Evolutionary conservation across 2,329 filamentous ascomycete genomes (phyloP), one percentile per base, ranked within the genome.

Genomic region (Fusarium sp.): DNA sequence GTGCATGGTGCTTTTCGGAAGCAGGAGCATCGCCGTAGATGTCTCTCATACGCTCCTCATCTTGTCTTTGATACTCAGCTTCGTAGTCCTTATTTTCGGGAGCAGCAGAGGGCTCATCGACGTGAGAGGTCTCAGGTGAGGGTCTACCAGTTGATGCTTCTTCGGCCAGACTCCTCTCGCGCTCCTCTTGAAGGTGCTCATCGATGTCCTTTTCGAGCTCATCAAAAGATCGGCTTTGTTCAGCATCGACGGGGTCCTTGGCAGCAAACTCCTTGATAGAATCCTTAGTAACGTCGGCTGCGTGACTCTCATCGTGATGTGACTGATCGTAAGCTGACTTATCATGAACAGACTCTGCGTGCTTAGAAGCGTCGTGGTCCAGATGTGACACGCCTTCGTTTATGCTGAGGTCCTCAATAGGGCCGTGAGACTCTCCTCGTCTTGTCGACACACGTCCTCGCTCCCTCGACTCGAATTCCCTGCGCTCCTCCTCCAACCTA

Each of bases 1-100:
- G 45, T 45, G 62, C 51, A 6, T 63, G 46, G 10, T 65, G 58
- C 5, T 63, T 49, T 25, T 69, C 45, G 4, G 52, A 27, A 29
- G 62, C 56, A 22, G 58, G 25, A 44, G 73, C 38, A 24, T 71
- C 57, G 8, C 73, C 70, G 27, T 89, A 88, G 22, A 86, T 86
- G 65, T 89, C 87, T 8, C 85, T 81, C 32, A 86, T 77, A 4
- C 86, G 82, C 53, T 85, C 85, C 65, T 87, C 84, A 3, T 88
- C 85, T 4, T 78, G 78, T 13, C 76, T 76, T 4, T 80, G 80
- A 12, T 80, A 81, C 25, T 81, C 78, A n/a, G 79, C 77, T 12
- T 58, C 56, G 10, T 60, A 56, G 3, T 30, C 34, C 43, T 54
- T 65, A 5, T 30, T 53, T 32, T 70, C 70, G 6, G 62, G 61